phyloP scores from a whole-genome alignment of 371 early-diverging fungal species.

The Mucor mucedo region DNA sequence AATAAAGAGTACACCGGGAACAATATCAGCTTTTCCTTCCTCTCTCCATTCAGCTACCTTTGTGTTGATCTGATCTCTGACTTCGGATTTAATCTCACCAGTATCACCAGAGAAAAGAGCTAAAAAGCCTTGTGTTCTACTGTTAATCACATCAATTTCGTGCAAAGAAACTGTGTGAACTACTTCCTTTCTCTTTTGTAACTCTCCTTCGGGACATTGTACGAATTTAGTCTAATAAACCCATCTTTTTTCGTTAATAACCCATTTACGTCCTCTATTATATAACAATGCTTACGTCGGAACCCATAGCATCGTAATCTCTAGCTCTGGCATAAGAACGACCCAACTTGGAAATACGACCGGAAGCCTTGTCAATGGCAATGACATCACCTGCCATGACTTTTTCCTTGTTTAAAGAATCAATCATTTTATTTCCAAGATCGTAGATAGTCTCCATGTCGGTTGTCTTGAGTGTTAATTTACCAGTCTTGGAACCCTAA shows the following conservation, averaged over 20 bases:
- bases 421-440: slow-evolving; percentile 98
- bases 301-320: slow-evolving; percentile 97
- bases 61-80: slow-evolving; percentile 97
- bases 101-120: slow-evolving; percentile 98
- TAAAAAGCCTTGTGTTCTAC: slow-evolving; percentile 95
- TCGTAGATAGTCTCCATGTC: slow-evolving; percentile 99
- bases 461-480: slow-evolving; percentile 97
- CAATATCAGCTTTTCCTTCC: slow-evolving; percentile 98
- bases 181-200: slow-evolving; percentile 95
- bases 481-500: slow-evolving; percentile 91
- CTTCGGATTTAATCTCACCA: slow-evolving; percentile 97
- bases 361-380: slow-evolving; percentile 98
- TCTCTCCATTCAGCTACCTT: slow-evolving; percentile 99
- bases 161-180: slow-evolving; percentile 98
- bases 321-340: slow-evolving; percentile 92
- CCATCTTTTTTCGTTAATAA: neutral
- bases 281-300: slow-evolving; percentile 68
- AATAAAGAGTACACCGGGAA: slow-evolving; percentile 98
- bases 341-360: slow-evolving; percentile 96
- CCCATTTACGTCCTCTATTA: neutral
- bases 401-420: slow-evolving; percentile 96
- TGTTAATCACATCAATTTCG: slow-evolving; percentile 99
- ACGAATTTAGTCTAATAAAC: slow-evolving; percentile 86
- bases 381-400: slow-evolving; percentile 98
- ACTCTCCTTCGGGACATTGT: slow-evolving; percentile 99